Evolutionary conservation across 805 yeast species (phyloP), one percentile per base, ranked within the genome.

Genomic region (Yarrowia sp.): DNA sequence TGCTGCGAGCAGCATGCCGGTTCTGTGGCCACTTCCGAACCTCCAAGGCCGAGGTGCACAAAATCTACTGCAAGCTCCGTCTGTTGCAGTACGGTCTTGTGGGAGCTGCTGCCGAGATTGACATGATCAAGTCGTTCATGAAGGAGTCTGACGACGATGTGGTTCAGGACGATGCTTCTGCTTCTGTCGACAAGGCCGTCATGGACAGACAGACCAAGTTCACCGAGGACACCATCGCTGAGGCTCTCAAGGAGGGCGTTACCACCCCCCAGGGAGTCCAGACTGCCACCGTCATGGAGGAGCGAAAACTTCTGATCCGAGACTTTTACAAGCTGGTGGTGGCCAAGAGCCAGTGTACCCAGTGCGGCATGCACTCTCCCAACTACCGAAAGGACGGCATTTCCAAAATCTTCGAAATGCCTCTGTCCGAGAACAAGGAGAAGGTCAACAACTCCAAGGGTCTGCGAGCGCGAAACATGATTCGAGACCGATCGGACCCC

Each of bases 351-450:
- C 90, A 88, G 79, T 95, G 99, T 85, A 97, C 91, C 75, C 92
- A 93, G 79, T 95, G 99, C 85, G 91, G 92, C 53, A 91, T 93
- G 97, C 91, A 83, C 78, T 92, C 97, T 55, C 98, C 99, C 68
- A 83, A 89, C 43, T 94, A 89, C 82, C 87, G 99, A 81, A 94
- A 93, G 75, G 99, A 95, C 77, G 99, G 99, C 0, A 89, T 87
- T 76, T 85, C 93, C 71, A 95, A 96, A 82, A 87, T 95, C 72
- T 95, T 95, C 75, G 98, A 95, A 80, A 88, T 87, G 72, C 87
- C 96, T 7, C 83, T 96, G 73, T 84, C 84, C 63, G 97, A 91
- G 64, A 91, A 91, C 77, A 97, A 94, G 77, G 75, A 85, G 67
- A 68, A 74, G 63, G 89, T 89, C 79, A 95, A 95, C 82, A 83